Percentiles rank a stretch among this genome's conserved stretches.
These are phyloP conservation scores for Pichia eremophila DNA, from an alignment of 805 yeast genomes.

Conservation along the genomic window DNA sequence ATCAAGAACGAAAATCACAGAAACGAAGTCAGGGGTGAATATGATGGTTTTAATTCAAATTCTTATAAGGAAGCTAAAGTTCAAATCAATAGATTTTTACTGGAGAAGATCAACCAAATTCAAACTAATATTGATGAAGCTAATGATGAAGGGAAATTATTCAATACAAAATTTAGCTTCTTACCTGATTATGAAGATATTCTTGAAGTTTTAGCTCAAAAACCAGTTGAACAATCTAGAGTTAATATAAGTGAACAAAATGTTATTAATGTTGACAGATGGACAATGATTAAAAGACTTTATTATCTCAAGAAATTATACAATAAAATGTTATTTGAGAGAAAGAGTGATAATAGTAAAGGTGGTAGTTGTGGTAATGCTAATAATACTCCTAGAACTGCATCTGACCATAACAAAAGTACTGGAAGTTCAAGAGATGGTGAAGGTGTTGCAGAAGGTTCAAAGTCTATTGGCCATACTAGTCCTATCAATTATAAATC, in stretches of 20 bases:
- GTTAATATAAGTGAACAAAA: slow-evolving; percentile 9
- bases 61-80: slow-evolving; percentile 40
- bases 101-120: slow-evolving; percentile 36
- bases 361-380: not conserved
- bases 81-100: slow-evolving; percentile 46
- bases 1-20: slow-evolving; percentile 58
- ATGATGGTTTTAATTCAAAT: slow-evolving; percentile 47
- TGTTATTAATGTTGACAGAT: slow-evolving; percentile 44
- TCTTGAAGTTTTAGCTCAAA: slow-evolving; percentile 42
- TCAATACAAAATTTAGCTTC: slow-evolving; percentile 24
- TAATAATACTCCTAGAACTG: not conserved
- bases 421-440: not conserved
- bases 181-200: slow-evolving; percentile 51
- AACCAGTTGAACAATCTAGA: slow-evolving; percentile 22
- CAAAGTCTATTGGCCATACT: too few species aligned
- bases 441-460: not conserved
- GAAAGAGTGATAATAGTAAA: slow-evolving; percentile 1
- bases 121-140: not conserved
- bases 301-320: slow-evolving; percentile 62
- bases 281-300: slow-evolving; percentile 63
- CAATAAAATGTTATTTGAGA: slow-evolving; percentile 27
- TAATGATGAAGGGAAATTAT: slow-evolving; percentile 22
- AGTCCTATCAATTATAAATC: too few species aligned
- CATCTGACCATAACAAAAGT: not conserved
- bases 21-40: slow-evolving; percentile 63